Base-by-base conservation (phyloP, 1,284 basidiomycete species). In the Trichosporon asahii region DNA sequence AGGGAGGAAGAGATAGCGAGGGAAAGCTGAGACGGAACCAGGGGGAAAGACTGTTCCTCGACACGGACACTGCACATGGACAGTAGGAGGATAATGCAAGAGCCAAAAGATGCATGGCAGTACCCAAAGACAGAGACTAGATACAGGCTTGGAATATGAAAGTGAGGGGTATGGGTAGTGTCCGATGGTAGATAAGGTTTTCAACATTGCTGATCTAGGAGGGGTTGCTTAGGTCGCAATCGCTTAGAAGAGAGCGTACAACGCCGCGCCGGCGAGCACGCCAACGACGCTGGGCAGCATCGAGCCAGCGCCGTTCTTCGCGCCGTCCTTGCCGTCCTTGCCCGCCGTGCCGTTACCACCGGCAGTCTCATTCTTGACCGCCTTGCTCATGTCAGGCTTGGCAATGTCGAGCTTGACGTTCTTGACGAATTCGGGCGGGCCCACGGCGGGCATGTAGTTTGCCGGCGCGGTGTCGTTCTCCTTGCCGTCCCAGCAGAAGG, bases 401-500 rank as follows among this genome's bases (percentile, higher is more conserved):
- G 55, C 27, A 4, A 60, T 60, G 27, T 66, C 66, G 65, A 70
- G 65, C 65, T 66, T 66, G 65, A 70, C 65, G 35, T 46, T 70
- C 12, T 23, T 27, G 25, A 68, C 60, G 12, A 66, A 71, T 23
- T 18, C n/a, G 21, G 70, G 70, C 14, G 44, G 29, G 31, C 70
- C 70, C 7, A 71, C 9, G 5, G 67, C 66, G 8, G 80, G 80
- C 23, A 65, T 69, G 71, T 82, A 83, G 8, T 65, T 31, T 1
- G 68, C 35, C 1, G 79, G 77, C 1, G 23, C 31, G 0, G 78
- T 75, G 8, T 70, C 68, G 70, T 82, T 76, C 68, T 77, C 75
- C 33, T 65, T 66, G 5, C 81, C 81, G 71, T 81, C 72, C 81
- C 81, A 83, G 72, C 81, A 83, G 76, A 79, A 85, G 14, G 77